Conservation (phyloP, 2,329 filamentous ascomycete genomes). For the Myotisia sp. region DNA sequence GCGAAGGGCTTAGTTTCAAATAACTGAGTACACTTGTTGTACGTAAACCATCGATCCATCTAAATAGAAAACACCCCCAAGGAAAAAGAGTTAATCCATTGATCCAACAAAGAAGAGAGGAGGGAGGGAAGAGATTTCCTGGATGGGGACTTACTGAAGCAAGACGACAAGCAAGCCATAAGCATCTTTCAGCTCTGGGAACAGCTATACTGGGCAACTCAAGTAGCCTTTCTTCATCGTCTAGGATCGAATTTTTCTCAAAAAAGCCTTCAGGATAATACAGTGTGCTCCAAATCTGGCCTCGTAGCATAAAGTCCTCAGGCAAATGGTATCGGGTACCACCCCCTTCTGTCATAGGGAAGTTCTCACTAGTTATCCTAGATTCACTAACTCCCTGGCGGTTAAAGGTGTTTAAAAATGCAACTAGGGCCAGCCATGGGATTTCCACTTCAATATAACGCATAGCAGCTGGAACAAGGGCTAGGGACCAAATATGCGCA, state of each 20-base stretch:
- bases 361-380: slow-evolving; percentile 25
- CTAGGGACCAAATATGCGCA: slow-evolving; percentile 37
- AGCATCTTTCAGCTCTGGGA: slow-evolving; percentile 37
- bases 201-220: slow-evolving; percentile 37
- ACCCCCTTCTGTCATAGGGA: slow-evolving; percentile 29
- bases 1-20: slow-evolving; percentile 24
- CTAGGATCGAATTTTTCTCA: slow-evolving; percentile 27
- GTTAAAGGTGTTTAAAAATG: slow-evolving; percentile 41
- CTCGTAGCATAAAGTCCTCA: slow-evolving; percentile 46
- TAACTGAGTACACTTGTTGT: slow-evolving; percentile 17
- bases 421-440: slow-evolving; percentile 38
- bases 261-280: slow-evolving; percentile 41
- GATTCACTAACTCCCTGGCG: slow-evolving; percentile 23
- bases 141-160: slow-evolving; percentile 26
- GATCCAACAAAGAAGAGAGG: neutral
- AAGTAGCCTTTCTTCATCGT: slow-evolving; percentile 41
- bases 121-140: neutral
- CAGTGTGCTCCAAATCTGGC: slow-evolving; percentile 38
- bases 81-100: slow-evolving; percentile 17
- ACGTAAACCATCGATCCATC: slow-evolving; percentile 30
- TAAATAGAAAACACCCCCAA: slow-evolving; percentile 15
- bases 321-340: slow-evolving; percentile 35
- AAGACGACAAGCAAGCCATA: slow-evolving; percentile 35
- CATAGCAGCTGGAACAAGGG: slow-evolving; percentile 25
- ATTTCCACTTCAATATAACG: slow-evolving; percentile 29